phyloP scores from a whole-genome alignment of 352 stramenopile genomes.

The Pythium volutum region DNA sequence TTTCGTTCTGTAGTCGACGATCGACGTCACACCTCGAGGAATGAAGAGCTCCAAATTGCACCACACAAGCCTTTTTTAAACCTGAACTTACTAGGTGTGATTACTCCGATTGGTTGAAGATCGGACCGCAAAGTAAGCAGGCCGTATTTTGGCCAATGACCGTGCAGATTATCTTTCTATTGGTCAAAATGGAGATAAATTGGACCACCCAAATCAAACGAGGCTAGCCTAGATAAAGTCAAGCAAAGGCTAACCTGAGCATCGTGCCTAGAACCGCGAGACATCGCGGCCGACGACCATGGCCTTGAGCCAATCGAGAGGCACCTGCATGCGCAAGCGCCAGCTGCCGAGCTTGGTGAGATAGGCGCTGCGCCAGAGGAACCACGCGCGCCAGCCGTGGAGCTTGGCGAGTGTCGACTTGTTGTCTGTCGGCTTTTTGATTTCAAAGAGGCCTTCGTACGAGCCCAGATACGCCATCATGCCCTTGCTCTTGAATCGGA shows the following conservation, averaged over 20 bases:
- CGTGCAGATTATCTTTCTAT: slow-evolving; percentile 7
- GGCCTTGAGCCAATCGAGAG: slow-evolving; percentile 97
- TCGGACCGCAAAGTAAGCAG: not conserved
- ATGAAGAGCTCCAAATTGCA: slow-evolving; percentile 20
- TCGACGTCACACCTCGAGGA: slow-evolving; percentile 23
- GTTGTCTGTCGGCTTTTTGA: slow-evolving; percentile 42
- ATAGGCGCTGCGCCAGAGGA: slow-evolving; percentile 95
- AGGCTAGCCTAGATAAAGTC: not conserved
- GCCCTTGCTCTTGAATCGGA: slow-evolving; percentile 81
- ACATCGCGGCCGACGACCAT: slow-evolving; percentile 96
- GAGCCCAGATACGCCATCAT: slow-evolving; percentile 95
- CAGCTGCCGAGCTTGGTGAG: slow-evolving; percentile 93
- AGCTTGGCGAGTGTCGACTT: slow-evolving; percentile 46
- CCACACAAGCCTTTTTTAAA: slow-evolving; percentile 16
- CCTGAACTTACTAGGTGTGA: slow-evolving; percentile 9
- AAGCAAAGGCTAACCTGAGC: not conserved
- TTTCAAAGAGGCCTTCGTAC: slow-evolving; percentile 91
- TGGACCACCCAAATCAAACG: slow-evolving; percentile 14
- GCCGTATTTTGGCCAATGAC: slow-evolving; percentile 2
- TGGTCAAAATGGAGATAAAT: not conserved
- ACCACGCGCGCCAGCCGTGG: slow-evolving; percentile 87
- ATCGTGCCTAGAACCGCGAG: slow-evolving; percentile 69
- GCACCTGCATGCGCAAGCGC: slow-evolving; percentile 93
- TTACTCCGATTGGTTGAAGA: slow-evolving; percentile 17
- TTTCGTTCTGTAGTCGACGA: slow-evolving; percentile 3